Conservation (phyloP, 805 yeast species). For the Candida sphagnicola region DNA sequence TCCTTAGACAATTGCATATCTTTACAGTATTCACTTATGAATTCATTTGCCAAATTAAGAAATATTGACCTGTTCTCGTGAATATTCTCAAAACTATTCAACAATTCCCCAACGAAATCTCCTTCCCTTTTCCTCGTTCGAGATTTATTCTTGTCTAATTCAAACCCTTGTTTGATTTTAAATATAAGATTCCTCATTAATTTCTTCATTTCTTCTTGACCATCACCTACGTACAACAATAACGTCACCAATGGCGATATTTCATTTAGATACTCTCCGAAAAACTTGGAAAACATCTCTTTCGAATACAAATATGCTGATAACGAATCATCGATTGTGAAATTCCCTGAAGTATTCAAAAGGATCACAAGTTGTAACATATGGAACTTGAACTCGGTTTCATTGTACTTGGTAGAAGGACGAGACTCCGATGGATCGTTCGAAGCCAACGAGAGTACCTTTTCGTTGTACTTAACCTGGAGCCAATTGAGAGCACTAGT, state of each 20-base stretch:
- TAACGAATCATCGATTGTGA: conserved; percentile 20
- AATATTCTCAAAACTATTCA: conserved; percentile 26
- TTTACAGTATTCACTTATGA: conserved; percentile 36
- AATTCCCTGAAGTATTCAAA: conserved; percentile 17
- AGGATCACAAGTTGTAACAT: conserved; percentile 33
- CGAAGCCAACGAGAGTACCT: background rate
- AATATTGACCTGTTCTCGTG: conserved; percentile 27
- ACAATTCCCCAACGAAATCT: conserved; percentile 27
- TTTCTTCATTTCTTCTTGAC: conserved; percentile 13
- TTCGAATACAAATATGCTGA: conserved; percentile 36
- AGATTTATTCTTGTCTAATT: conserved; percentile 12
- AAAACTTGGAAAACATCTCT: conserved; percentile 30
- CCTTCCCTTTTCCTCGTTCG: conserved; percentile 16
- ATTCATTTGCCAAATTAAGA: conserved; percentile 33
- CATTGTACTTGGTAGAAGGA: background rate
- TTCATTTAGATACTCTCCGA: conserved; percentile 27
- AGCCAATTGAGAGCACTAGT: conserved; percentile 32
- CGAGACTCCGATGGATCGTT: conserved; percentile 3
- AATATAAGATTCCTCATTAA: conserved; percentile 18
- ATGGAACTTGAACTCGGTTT: conserved; percentile 35
- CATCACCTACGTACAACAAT: conserved; percentile 15
- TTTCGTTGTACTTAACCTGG: conserved; percentile 16
- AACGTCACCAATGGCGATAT: conserved; percentile 34
- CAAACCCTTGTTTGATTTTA: conserved; percentile 22
- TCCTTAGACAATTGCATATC: conserved; percentile 35